Base-by-base conservation (phyloP, 2,329 filamentous ascomycete species). In the Macroventuria anomochaeta region DNA sequence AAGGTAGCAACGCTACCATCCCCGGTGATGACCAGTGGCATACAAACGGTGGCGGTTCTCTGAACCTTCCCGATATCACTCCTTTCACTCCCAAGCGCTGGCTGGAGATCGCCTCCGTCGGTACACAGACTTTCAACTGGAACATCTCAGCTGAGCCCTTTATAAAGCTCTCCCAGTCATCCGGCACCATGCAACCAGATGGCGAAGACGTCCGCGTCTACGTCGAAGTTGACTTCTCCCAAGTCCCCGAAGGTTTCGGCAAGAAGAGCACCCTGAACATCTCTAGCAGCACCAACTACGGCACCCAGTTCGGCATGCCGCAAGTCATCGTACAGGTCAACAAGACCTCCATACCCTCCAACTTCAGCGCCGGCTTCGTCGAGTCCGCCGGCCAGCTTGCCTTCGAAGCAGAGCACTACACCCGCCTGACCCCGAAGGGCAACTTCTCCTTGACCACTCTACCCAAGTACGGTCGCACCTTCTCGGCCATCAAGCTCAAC, bases 11-110 rank as follows among this genome's bases (percentile, higher is more conserved):
- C 58, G 87, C 85, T 1, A 85, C 84, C 0, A 82, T 89, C 5
- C 85, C 86, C 0, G 87, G 88, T 20, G 87, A 89, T 58, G 86
- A 88, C 71, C 78, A 75, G 54, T 88, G 79, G 71, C 86, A 88
- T 65, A 61, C 68, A 18, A 73, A 78, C 18, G 85, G 81, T 5
- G 71, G 63, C 7, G 54, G 59, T 25, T 69, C 66, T 3, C 62
- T 75, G 17, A 64, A 68, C 32, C 57, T 75, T 0, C 67, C 65
- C 0, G 58, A 61, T 20, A 67, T 73, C 13, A 70, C 70, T 2
- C 73, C 73, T 12, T 75, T 64, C 52, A 70, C 68, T 0, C 70
- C 71, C 2, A 63, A 62, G 34, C 70, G 72, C 46, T 75, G 68
- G 67, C 60, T 76, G 42, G 73, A 76, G 10, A 74, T 76, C 51